Base-by-base conservation (phyloP, 1,284 basidiomycete genomes). In the Malassezia equina region DNA sequence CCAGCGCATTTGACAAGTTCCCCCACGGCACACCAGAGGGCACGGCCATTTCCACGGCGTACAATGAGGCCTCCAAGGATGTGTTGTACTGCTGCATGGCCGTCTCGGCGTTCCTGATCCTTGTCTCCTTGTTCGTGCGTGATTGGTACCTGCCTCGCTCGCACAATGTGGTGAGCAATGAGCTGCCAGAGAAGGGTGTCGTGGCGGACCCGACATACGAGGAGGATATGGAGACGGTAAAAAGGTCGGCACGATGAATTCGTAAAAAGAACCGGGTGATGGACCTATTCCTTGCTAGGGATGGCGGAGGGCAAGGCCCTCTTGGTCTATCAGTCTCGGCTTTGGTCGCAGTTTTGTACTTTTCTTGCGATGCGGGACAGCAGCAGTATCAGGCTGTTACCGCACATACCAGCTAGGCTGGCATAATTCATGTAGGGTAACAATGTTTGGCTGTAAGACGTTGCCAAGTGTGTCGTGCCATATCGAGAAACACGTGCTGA, bases 81-180 rank as follows among this genome's bases (percentile, higher is more conserved):
- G 57, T 62, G 9, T 59, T 74, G 47, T 65, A 66, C 58, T 55
- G 65, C 29, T 64, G 54, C 19, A 66, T 71, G 44, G 64, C 53
- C 11, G 54, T 73, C 33, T 53, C 60, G 2, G 67, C 58, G 15
- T 60, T 69, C 8, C 64, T 67, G 24, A 59, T 74, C 46, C 29
- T 73, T 33, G 41, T 61, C 19, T 42, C 62, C 28, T 32, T 64
- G 12, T 43, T 71, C 23, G 25, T 73, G 43, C 66, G 51, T 39
- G 59, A 73, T 54, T 60, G 59, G 51, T 64, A 63, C 53, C 62
- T 74, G 29, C 55, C 59, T 44, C 55, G 66, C 50, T 61, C 59
- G 50, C 69, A 74, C 55, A 74, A 73, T 47, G 68, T 67, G 45
- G 64, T 74, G 49, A 66, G 62, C 55, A 60, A 66, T 47, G 69